phyloP scores from a whole-genome alignment of 139 green algal species.

The Micractinium sp. region DNA sequence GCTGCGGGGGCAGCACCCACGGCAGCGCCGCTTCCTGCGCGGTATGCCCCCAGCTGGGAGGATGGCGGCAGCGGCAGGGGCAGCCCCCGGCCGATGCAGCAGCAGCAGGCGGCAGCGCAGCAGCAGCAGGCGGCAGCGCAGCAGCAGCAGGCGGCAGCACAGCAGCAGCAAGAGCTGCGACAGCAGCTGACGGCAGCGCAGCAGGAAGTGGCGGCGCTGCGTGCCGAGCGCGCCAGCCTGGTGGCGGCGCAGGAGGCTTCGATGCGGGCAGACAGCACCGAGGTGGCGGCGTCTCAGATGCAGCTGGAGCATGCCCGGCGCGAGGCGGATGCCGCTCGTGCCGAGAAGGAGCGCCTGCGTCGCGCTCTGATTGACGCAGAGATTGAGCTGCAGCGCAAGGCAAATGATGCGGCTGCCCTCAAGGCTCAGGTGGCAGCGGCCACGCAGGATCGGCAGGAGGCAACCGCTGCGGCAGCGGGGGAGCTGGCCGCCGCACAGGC shows the following conservation, averaged over 20 bases:
- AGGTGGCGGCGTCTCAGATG: neutral
- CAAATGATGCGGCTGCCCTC: neutral
- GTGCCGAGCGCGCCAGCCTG: neutral
- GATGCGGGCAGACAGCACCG: neutral
- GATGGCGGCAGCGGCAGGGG: neutral
- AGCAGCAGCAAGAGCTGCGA: neutral
- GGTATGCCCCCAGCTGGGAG: neutral
- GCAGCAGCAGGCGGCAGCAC: neutral
- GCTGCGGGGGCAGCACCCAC: no score
- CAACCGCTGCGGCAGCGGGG: neutral
- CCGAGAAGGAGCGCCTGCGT: constrained; percentile 16
- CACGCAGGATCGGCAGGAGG: neutral
- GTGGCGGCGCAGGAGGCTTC: neutral
- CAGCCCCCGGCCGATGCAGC: no score
- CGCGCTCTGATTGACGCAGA: constrained; percentile 33
- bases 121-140: neutral
- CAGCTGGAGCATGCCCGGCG: constrained; percentile 14
- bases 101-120: neutral
- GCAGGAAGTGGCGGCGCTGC: neutral
- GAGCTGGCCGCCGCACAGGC: constrained; percentile 11
- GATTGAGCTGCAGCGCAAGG: constrained; percentile 27
- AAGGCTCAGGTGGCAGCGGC: neutral
- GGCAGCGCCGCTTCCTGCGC: no score
- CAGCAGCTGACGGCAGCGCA: constrained; percentile 9
- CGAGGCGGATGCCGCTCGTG: neutral